Evolutionary conservation across 2,329 filamentous ascomycete species (phyloP), one percentile per base, ranked within the genome.

Genomic region (Truncatella angustata): DNA sequence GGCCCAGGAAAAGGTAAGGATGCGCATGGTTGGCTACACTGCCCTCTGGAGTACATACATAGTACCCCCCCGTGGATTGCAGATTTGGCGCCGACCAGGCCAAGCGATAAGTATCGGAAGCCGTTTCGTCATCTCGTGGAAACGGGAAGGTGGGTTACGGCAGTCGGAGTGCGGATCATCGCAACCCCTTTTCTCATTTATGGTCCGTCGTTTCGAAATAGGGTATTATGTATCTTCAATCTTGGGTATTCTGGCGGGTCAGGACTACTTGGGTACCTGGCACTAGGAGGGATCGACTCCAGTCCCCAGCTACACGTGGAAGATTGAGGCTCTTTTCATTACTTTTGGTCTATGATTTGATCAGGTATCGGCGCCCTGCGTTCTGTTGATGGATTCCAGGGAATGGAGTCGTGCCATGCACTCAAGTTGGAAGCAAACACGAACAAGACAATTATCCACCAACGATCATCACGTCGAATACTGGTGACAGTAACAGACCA

Each of bases 81-180:
- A n/a, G n/a, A n/a, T n/a, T n/a, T n/a, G 40, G 18, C 24, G 43
- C 16, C 16, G 23, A 32, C 28, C 9, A 28, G 28, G 24, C 40
- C 24, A 24, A 44, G 20, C 28, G 40, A 44, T 24, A 21, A 44
- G 40, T 44, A 44, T 44, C 40, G 40, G 40, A 24, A 28, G 40
- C 21, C 40, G 40, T 44, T 44, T 44, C 40, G 40, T 44, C 40
- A 44, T 44, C 28, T 44, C 40, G 28, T 28, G 43, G 43, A 46
- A 46, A 46, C 43, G 43, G 43, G 43, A 46, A 46, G 43, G 43
- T 46, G 26, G 28, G 21, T 44, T 44, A 32, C 28, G 28, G 28
- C 28, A 32, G 28, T 32, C 28, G 28, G 28, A 14, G 7, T 7
- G 28, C 28, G 28, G 28, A 14, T 32, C n/a, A 39, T 7, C 36